phyloP scores from a whole-genome alignment of 208 protist genomes.

The Polymyxa betae region DNA sequence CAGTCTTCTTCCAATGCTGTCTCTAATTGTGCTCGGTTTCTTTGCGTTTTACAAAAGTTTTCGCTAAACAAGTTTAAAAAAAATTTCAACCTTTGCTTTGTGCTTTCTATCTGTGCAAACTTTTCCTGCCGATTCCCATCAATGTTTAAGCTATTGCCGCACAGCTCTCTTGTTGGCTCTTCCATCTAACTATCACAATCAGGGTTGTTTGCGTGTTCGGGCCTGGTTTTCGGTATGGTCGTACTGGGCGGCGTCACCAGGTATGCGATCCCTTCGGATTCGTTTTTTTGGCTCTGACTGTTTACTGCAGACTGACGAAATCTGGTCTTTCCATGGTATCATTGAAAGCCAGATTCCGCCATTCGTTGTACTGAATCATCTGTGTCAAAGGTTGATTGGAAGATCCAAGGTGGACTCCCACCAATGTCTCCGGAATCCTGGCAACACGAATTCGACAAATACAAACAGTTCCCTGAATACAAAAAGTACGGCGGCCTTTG shows the following conservation, averaged over 20 bases:
- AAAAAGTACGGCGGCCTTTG: constrained; percentile 50
- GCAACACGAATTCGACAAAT: constrained; percentile 58
- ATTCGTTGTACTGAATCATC: constrained; percentile 29
- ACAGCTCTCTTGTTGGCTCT: no score
- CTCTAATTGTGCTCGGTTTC: no score
- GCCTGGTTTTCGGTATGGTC: constrained; percentile 1
- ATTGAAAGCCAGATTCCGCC: background rate
- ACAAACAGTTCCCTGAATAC: constrained; percentile 63
- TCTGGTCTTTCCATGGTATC: background rate
- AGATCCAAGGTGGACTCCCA: constrained; percentile 23
- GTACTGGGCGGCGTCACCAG: background rate
- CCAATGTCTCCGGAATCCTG: background rate
- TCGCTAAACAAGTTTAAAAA: no score
- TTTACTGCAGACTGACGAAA: background rate
- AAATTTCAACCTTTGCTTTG: no score
- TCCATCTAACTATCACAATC: no score
- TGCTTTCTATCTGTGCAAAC: no score
- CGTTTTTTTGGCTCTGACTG: background rate
- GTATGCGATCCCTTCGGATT: background rate
- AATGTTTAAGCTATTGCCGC: no score
- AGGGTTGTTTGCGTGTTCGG: constrained; percentile 32
- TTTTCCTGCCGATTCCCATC: no score
- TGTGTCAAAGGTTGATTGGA: constrained; percentile 60
- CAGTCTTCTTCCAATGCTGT: no score
- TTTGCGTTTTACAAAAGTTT: no score